Evolutionary conservation across 306 rosid genomes (phyloP).

Genomic region (Abrus pulchellus): DNA sequence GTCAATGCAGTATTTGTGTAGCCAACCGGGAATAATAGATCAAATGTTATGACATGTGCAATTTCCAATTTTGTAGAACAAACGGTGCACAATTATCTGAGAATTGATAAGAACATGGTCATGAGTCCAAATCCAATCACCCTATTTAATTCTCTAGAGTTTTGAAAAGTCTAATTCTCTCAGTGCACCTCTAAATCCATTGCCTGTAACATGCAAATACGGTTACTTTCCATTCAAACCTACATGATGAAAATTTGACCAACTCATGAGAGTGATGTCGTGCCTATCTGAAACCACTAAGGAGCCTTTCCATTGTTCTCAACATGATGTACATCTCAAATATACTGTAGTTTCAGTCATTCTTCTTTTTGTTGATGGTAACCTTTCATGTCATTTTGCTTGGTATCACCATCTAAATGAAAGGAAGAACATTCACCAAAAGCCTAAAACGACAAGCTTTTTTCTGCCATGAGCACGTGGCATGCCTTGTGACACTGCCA

Average conservation of each 20-base stretch:
- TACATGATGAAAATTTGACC: conserved; percentile 52
- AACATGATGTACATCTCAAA: conserved; percentile 36
- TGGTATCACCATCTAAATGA: conserved; percentile 40
- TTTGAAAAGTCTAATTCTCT: conserved; percentile 47
- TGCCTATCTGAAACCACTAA: conserved; percentile 61
- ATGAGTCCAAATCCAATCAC: conserved; percentile 28
- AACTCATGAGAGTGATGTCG: conserved; percentile 54
- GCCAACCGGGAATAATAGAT: conserved; percentile 37
- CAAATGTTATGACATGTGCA: conserved; percentile 32
- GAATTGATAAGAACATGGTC: conserved; percentile 37
- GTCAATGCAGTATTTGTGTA: conserved; percentile 46
- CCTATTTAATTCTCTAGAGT: background rate
- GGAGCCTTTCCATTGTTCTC: conserved; percentile 15
- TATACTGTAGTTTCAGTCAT: conserved; percentile 43
- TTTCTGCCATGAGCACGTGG: conserved; percentile 50
- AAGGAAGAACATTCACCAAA: conserved; percentile 45
- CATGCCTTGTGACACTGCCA: conserved; percentile 43
- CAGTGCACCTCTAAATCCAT: conserved; percentile 34
- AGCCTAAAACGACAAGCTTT: conserved; percentile 51
- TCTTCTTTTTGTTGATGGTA: conserved; percentile 59
- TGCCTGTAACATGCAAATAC: conserved; percentile 39
- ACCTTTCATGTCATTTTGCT: conserved; percentile 57
- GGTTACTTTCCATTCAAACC: conserved; percentile 53
- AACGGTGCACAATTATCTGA: conserved; percentile 20
- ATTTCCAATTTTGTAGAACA: conserved; percentile 22